Base-by-base conservation (phyloP, 495 filamentous ascomycete species). In the Trichoderma parareesei region DNA sequence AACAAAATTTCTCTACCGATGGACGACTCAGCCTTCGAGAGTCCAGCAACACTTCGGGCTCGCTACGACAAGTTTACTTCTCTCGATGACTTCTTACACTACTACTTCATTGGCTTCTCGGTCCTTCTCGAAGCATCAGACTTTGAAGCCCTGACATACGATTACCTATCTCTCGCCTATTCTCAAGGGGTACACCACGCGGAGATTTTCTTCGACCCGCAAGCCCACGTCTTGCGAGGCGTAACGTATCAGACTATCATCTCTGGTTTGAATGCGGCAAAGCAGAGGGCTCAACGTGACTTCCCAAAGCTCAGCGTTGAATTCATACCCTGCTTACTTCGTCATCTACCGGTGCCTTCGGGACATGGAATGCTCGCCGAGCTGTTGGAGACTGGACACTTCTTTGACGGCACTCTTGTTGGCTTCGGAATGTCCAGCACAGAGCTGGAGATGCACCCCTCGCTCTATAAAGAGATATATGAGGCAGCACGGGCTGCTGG, bases 161-260 rank as follows among this genome's bases (percentile, higher is more conserved):
- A 81, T 41, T 93, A 92, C 73, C 88, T 92, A 74, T 63, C 77
- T 46, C 84, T 79, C 61, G 89, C 88, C 1, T 79, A 87, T 63
- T 70, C 75, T 0, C 85, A 89, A 67, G 85, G 84, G 61, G 87
- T 91, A 8, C 79, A 84, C 43, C 89, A 92, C 66, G 88, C 88
- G 3, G 90, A 93, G 68, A 82, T 91, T 62, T 92, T 90, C 76
- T 92, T 91, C 76, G 89, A 92, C 71, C 89, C 89, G 8, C 88
- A 92, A 68, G 87, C 87, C 4, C 89, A 93, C 71, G 78, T 81
- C 14, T 70, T 71, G n/a, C 81, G 89, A 33, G 85, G 85, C 14
- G 72, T 93, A 9, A n/a, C 77, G 13, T 87, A 87, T 68, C 65
- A 75, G 1, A 86, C 84, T 8, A 78, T 91, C 33, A 75, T 91